A percentile compares a stretch with the other conserved stretches of the same genome.
Conservation (phyloP, 768 basidiomycete species). For the Tricholoma sp. region DNA sequence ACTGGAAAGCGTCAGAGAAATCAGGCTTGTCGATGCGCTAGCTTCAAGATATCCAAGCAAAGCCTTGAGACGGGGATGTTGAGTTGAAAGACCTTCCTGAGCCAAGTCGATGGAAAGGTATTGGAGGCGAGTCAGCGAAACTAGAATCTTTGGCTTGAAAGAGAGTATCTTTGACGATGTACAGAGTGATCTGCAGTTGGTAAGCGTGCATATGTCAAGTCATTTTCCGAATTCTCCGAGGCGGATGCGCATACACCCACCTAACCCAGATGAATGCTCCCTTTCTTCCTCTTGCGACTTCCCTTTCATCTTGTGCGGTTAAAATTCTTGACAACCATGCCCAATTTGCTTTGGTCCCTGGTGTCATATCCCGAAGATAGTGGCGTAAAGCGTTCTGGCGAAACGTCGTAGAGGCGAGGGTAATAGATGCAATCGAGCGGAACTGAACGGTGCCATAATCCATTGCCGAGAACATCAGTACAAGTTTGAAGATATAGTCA, state of each 20-base stretch:
- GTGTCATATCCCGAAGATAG: conserved; percentile 27
- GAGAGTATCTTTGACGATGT: conserved; percentile 26
- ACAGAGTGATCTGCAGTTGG: conserved; percentile 23
- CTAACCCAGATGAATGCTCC: conserved; percentile 41
- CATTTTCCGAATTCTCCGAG: neutral
- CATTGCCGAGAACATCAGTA: conserved; percentile 8
- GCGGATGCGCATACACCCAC: conserved; percentile 29
- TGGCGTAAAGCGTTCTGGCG: conserved; percentile 38
- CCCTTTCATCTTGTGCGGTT: conserved; percentile 15
- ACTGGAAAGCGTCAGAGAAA: conserved; percentile 42
- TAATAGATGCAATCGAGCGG: conserved; percentile 30
- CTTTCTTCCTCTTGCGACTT: conserved; percentile 5
- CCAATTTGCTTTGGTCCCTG: conserved; percentile 22
- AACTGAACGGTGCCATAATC: conserved; percentile 18
- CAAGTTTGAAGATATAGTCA: conserved; percentile 28
- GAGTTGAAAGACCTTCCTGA: conserved; percentile 39
- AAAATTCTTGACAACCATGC: conserved; percentile 17
- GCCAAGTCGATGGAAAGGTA: conserved; percentile 37
- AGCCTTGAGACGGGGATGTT: conserved; percentile 29
- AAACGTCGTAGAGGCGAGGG: conserved; percentile 35
- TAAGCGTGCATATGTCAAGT: conserved; percentile 6
- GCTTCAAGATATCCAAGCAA: conserved; percentile 28
- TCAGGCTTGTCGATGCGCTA: conserved; percentile 32
- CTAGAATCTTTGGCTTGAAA: conserved; percentile 19
- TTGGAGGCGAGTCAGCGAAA: conserved; percentile 29